Evolutionary conservation across 306 rosid genomes (phyloP), one percentile per base, ranked within the genome.

Genomic region (Trifolium dubium): DNA sequence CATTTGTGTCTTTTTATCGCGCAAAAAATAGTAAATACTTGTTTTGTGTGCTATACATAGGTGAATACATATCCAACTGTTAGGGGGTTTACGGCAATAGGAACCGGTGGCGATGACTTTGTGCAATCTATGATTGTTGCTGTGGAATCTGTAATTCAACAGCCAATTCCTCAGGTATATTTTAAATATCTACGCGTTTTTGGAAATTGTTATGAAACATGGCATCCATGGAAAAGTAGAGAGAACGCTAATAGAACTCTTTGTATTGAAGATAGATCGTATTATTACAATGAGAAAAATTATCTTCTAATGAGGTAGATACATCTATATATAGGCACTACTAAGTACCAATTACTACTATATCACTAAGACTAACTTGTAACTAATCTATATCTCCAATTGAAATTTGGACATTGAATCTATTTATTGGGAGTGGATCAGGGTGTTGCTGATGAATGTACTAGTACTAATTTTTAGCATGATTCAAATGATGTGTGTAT

Each of bases 61-160:
- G 98, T 92, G 47, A 95, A 95, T 67, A 90, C 98, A 28, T 95
- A 95, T 73, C 98, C 99, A 41, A 90, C 95, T 29, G 97, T 82
- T 67, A 61, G 98, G 84, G 97, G 96, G 2, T 95, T 95, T 66
- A 95, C 99, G 4, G 99, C 99, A 3, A 95, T 95, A 64, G 99
- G 98, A 72, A 92, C 93, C 1, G 97, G 97, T 70, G 96, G 96
- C 14, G 93, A 92, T 55, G 97, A 92, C 56, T 92, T 92, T 67
- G 97, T 92, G 80, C 96, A 89, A 67, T 87, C 97, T 46, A 92
- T 92, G 97, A 90, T 92, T 35, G 87, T 92, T 73, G 97, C 97
- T 0, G 97, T 92, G 8, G 97, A 92, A 72, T 92, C 97, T 37
- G 97, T 92, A 44, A 84, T 89, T 69, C 90, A 92, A 56, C 78